Conservation (phyloP, 768 basidiomycete genomes). For the Suillus bovinus region DNA sequence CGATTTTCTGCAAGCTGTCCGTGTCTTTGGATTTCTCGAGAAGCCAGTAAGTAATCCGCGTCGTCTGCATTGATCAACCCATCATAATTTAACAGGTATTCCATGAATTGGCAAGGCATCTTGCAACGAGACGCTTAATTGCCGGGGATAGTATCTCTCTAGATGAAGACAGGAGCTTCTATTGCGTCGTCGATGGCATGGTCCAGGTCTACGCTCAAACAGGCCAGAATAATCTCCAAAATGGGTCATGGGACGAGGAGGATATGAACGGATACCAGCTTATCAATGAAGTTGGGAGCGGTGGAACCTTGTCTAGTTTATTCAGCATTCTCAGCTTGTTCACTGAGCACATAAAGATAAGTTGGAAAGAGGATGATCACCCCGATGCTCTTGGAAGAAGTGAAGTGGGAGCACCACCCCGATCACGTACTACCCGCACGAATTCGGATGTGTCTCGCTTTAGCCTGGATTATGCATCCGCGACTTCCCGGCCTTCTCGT, state of each 20-base stretch:
- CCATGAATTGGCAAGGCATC: slow-evolving; percentile 93
- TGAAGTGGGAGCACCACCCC: slow-evolving; percentile 22
- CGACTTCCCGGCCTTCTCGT: slow-evolving; percentile 31
- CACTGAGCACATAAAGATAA: slow-evolving; percentile 90
- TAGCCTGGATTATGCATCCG: slow-evolving; percentile 40
- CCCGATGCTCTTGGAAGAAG: slow-evolving; percentile 21
- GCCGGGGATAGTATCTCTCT: slow-evolving; percentile 94
- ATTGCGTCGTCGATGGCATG: slow-evolving; percentile 97
- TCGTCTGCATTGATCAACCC: neutral
- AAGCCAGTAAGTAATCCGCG: slow-evolving; percentile 69
- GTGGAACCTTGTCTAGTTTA: slow-evolving; percentile 92
- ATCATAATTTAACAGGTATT: slow-evolving; percentile 62
- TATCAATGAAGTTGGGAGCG: slow-evolving; percentile 93
- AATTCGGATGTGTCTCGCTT: slow-evolving; percentile 69
- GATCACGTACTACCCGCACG: slow-evolving; percentile 37
- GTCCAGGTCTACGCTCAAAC: slow-evolving; percentile 90
- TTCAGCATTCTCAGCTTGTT: slow-evolving; percentile 97
- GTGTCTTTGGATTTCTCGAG: slow-evolving; percentile 95
- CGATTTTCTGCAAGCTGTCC: slow-evolving; percentile 94
- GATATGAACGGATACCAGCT: slow-evolving; percentile 96
- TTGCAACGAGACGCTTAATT: slow-evolving; percentile 93
- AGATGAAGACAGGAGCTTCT: slow-evolving; percentile 92
- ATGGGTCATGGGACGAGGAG: slow-evolving; percentile 75
- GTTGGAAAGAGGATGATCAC: slow-evolving; percentile 76
- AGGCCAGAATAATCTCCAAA: slow-evolving; percentile 49